Evolutionary conservation across 768 basidiomycete genomes (phyloP).

Genomic region (Termitomyces heimii): DNA sequence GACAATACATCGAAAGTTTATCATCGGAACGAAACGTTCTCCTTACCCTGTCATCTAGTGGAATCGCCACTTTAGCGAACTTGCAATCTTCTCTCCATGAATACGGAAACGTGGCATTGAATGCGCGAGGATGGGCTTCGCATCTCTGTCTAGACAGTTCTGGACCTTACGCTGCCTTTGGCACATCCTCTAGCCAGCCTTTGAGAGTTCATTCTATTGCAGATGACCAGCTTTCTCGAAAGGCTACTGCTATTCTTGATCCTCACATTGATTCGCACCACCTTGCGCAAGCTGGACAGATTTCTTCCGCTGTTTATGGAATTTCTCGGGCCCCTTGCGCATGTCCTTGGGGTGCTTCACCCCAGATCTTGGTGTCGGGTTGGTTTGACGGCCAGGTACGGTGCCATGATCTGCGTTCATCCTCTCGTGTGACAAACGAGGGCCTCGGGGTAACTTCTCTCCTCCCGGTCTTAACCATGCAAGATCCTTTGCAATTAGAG

Average conservation of each 20-base stretch:
- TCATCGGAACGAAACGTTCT: conserved; percentile 37
- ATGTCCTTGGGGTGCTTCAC: conserved; percentile 65
- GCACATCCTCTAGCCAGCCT: conserved; percentile 54
- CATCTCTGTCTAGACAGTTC: conserved; percentile 48
- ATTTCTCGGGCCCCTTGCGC: conserved; percentile 55
- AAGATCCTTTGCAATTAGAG: conserved; percentile 65
- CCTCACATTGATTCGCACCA: conserved; percentile 21
- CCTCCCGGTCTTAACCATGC: conserved; percentile 52
- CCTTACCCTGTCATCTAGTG: conserved; percentile 54
- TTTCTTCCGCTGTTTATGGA: conserved; percentile 64
- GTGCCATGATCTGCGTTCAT: conserved; percentile 69
- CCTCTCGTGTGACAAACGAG: conserved; percentile 18
- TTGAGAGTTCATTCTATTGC: conserved; percentile 51
- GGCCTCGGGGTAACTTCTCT: conserved; percentile 28
- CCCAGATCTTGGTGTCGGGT: conserved; percentile 68
- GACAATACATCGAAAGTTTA: conserved; percentile 52
- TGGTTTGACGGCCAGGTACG: conserved; percentile 78
- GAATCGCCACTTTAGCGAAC: conserved; percentile 34
- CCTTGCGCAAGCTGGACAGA: conserved; percentile 14
- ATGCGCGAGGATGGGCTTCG: conserved; percentile 56
- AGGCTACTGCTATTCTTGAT: conserved; percentile 45
- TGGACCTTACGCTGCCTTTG: conserved; percentile 61
- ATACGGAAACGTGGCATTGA: conserved; percentile 34
- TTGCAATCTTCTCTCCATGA: conserved; percentile 13
- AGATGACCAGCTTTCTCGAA: conserved; percentile 35